Base-by-base conservation (phyloP, 352 stramenopile species). In the Phytophthora quininea region DNA sequence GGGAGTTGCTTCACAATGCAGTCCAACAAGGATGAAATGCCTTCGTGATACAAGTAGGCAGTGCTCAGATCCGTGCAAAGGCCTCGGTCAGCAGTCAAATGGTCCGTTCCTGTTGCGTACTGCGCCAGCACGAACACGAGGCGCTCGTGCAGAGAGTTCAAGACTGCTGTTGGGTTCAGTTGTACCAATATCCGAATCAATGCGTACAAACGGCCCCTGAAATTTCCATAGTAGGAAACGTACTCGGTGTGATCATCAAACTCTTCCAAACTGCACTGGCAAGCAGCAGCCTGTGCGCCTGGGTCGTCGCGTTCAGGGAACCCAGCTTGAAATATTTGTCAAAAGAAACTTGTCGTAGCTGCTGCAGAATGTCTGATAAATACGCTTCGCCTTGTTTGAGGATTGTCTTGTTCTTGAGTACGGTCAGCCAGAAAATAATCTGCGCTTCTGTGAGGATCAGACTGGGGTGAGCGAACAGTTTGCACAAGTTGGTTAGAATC, bases 311-410 rank as follows among this genome's bases (percentile, higher is more conserved):
- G 84, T 24, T 92, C 83, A 1, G 86, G 86, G 84, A 92, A 2
- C 77, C 65, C 3, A 94, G 50, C 60, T 91, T 92, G 50, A 94
- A 94, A 67, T 92, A 94, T 56, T 92, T 94, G 14, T 92, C 84
- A 14, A 90, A 89, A 9, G 79, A 82, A 6, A 87, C 76, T 46
- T 88, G 74, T 24, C 80, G 81, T n/a, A 92, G 46, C 37, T 86
- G 64, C 2, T 59, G 58, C 33, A 91, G 33, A 54, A 88, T 73
- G 6, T 79, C 70, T 2, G 53, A 51, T 15, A 87, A 32, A 30
- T 73, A 83, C 4, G 60, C 56, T 38, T 85, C 72, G 32, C 73
- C 74, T 38, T 77, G 69, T 53, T 83, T 80, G 37, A 91, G 59
- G 19, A 93, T 73, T 31, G 54, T 68, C 58, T 83, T 86, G 67